Evolutionary conservation across 2,329 filamentous ascomycete genomes (phyloP).

Genomic region (Penicillium brevicompactum): DNA sequence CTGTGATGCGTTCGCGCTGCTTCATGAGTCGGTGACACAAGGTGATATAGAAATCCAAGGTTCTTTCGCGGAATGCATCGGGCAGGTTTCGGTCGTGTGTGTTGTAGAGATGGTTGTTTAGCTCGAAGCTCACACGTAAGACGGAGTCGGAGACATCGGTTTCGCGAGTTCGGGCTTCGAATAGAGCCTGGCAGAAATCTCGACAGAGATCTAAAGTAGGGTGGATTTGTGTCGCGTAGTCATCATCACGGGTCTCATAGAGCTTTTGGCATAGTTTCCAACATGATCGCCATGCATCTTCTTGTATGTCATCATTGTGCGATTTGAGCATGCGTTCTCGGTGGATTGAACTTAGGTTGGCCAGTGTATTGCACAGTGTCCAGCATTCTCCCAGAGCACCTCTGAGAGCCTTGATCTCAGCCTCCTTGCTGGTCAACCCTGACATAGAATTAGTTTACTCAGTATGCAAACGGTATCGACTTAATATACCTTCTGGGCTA

Average conservation of each 20-base stretch:
- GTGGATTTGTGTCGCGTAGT: slow-evolving; percentile 67
- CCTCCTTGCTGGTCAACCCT: slow-evolving; percentile 54
- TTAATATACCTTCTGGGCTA: slow-evolving; percentile 35
- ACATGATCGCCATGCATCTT: slow-evolving; percentile 89
- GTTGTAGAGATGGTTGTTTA: slow-evolving; percentile 94
- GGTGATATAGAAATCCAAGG: slow-evolving; percentile 91
- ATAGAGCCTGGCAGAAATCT: slow-evolving; percentile 88
- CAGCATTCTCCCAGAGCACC: slow-evolving; percentile 84
- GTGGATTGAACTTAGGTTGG: slow-evolving; percentile 80
- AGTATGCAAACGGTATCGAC: slow-evolving; percentile 20
- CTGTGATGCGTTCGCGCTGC: slow-evolving; percentile 74
- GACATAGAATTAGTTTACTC: slow-evolving; percentile 28
- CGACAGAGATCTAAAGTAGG: slow-evolving; percentile 83
- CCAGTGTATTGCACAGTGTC: slow-evolving; percentile 90
- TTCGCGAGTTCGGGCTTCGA: slow-evolving; percentile 77
- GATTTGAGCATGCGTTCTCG: slow-evolving; percentile 76
- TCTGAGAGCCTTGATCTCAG: slow-evolving; percentile 66
- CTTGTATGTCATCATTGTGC: slow-evolving; percentile 74
- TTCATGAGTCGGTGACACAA: slow-evolving; percentile 97
- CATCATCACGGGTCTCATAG: slow-evolving; percentile 77
- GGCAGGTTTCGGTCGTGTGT: slow-evolving; percentile 83
- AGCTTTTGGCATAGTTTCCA: slow-evolving; percentile 91
- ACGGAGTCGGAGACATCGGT: slow-evolving; percentile 84
- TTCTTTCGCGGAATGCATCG: slow-evolving; percentile 83
- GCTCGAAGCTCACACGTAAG: slow-evolving; percentile 86